A percentile compares a stretch with the other conserved stretches of the same genome.
These are phyloP conservation scores for Didymellaceae sp. DNA, from an alignment of 2,329 filamentous ascomycete species.

Conservation along the genomic window DNA sequence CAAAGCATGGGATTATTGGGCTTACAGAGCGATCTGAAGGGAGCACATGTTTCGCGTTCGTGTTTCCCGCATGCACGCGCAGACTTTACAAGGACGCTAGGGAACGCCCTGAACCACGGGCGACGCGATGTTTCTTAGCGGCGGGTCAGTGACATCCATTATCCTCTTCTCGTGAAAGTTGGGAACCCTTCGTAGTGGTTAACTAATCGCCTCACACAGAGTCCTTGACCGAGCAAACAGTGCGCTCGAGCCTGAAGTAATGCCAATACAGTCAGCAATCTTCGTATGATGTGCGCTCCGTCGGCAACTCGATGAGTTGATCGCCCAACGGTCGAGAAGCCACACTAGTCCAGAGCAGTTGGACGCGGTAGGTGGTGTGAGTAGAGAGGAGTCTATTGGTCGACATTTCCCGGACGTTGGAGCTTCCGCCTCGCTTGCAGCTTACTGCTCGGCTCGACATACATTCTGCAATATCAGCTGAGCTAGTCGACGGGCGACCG, in stretches of 20 bases:
- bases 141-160: too few relatives aligned
- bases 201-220: too few relatives aligned
- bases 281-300: neutral
- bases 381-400: conserved; percentile 4
- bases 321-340: conserved; percentile 1
- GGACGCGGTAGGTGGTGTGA: conserved; percentile 7
- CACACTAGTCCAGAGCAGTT: neutral
- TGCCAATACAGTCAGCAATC: neutral
- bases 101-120: neutral
- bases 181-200: too few relatives aligned
- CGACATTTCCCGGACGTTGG: neutral
- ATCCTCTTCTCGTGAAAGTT: too few relatives aligned
- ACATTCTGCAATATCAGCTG: conserved; percentile 5
- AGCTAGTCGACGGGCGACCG: conserved; percentile 1
- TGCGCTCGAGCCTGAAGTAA: neutral
- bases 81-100: neutral
- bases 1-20: too few relatives aligned
- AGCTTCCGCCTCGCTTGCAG: conserved; percentile 14
- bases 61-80: neutral
- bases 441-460: conserved; percentile 6
- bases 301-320: neutral
- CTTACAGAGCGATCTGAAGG: too few relatives aligned
- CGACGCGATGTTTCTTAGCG: neutral
- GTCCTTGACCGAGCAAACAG: too few relatives aligned
- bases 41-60: neutral